Evolutionary conservation across 169 alveolate species (phyloP), one percentile per base, ranked within the genome.

Genomic region (Ichthyophthirius multifiliis): DNA sequence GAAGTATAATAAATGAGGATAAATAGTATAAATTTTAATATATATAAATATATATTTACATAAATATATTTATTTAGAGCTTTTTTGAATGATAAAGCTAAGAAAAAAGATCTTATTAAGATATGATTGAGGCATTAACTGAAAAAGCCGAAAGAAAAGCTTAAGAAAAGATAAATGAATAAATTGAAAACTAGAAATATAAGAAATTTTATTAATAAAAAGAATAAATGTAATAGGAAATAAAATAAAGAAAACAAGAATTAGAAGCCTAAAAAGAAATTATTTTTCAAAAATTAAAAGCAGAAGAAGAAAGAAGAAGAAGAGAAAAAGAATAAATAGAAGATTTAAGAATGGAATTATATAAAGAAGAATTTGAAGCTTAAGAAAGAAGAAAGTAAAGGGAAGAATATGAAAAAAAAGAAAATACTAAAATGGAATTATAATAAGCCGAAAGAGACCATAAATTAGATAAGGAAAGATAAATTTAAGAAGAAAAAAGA

Each of bases 291-390:
- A 78, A 76, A 76, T 79, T 90, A 4, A 88, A 88, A 77, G 89
- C 76, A 41, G 95, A 88, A 43, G 93, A 90, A 64, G 92, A 87
- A 47, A 44, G 78, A 43, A 74, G 93, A 71, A 65, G 92, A 65
- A 86, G 88, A n/a, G 92, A 85, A 67, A 76, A 85, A 35, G 95
- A 90, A 55, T 80, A 85, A 7, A 13, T 85, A 10, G 93, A 89
- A 73, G 84, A 83, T 30, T 81, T 90, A 3, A 82, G 95, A 81
- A 85, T 76, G 67, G 89, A 90, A 44, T 74, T 90, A 5, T 90
- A 87, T 34, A 48, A 85, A 44, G 91, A 87, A 81, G 93, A 90
- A 71, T 81, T 46, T 44, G 95, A 90, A 45, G 91, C 87, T 31
- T 43, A 85, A 10, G 88, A 87, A 43, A 85, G 95, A 65, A 64